These are phyloP conservation scores for Corymbia calophylla DNA, from an alignment of 441 rosid species.

Conservation along the genomic window DNA sequence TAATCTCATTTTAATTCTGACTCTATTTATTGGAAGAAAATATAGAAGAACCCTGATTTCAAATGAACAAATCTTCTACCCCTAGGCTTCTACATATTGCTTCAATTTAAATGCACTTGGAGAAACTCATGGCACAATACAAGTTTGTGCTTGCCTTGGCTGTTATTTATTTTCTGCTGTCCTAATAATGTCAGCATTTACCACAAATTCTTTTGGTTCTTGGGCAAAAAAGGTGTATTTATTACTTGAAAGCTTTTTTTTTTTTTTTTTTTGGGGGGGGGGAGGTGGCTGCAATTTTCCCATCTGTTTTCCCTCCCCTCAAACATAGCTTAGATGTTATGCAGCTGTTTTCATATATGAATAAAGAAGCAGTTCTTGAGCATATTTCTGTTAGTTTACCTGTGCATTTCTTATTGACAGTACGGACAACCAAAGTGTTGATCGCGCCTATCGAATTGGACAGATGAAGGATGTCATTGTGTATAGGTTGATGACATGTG, in stretches of 20 bases:
- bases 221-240: neutral
- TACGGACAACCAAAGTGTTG: constrained; percentile 93
- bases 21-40: no score
- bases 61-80: neutral
- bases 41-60: no score
- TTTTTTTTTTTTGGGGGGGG: neutral
- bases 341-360: neutral
- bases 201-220: neutral
- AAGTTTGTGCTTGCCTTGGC: neutral
- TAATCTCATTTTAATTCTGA: no score
- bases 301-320: neutral
- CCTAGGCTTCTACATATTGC: neutral
- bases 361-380: neutral
- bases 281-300: neutral
- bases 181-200: neutral
- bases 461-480: constrained; percentile 93
- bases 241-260: neutral
- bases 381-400: neutral
- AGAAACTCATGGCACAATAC: neutral
- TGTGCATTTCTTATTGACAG: constrained; percentile 25
- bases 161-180: neutral
- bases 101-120: neutral
- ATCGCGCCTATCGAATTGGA: constrained; percentile 95
- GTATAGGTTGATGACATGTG: constrained; percentile 92
- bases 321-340: neutral